Conservation (phyloP, 2,329 filamentous ascomycete species). For the Paraconiothyrium brasiliense region DNA sequence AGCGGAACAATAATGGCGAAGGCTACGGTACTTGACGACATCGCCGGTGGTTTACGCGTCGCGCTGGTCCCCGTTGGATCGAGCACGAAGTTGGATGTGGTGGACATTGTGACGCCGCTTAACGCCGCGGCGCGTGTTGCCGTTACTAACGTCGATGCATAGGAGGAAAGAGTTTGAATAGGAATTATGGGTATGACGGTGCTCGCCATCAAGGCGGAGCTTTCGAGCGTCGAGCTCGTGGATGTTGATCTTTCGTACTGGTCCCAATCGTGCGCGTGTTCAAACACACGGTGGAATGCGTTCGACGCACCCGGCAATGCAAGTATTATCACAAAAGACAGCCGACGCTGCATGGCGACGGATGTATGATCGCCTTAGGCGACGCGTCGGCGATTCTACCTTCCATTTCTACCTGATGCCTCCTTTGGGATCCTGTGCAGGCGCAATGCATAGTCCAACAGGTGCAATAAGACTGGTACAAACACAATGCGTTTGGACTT, state of each 20-base stretch:
- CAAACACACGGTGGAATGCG: background rate
- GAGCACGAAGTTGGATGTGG: conserved; percentile 11
- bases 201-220: conserved; percentile 10
- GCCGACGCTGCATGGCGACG: background rate
- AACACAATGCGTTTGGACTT: conserved; percentile 9
- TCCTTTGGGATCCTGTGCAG: background rate
- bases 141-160: conserved; percentile 1
- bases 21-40: background rate
- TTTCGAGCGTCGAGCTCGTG: background rate
- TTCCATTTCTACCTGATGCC: background rate
- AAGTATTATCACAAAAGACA: background rate
- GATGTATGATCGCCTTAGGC: background rate
- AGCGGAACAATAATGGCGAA: conserved; percentile 10
- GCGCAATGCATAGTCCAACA: background rate
- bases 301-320: background rate
- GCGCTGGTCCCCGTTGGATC: background rate
- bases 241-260: background rate
- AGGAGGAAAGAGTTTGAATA: background rate
- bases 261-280: background rate
- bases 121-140: conserved; percentile 1
- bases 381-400: background rate
- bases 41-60: background rate
- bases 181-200: background rate
- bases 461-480: background rate
- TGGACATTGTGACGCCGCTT: background rate